Evolutionary conservation across 768 basidiomycete species (phyloP), one percentile per base, ranked within the genome.

Genomic region (Pleurotus platypus): DNA sequence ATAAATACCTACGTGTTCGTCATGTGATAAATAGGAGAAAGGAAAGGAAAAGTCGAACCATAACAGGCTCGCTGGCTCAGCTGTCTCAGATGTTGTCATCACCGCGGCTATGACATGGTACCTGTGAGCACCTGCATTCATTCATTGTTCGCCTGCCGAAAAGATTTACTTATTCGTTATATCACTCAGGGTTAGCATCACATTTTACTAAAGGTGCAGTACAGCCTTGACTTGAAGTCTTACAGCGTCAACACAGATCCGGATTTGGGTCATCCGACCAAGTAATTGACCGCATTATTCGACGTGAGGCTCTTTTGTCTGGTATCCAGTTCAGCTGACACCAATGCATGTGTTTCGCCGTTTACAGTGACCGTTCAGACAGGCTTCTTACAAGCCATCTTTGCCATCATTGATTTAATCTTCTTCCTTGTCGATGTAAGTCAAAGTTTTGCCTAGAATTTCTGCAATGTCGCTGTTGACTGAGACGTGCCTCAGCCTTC

Each of bases 51-150:
- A n/a, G n/a, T n/a, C n/a, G n/a, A n/a, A n/a, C n/a, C n/a, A n/a
- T n/a, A n/a, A n/a, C n/a, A n/a, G n/a, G n/a, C n/a, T n/a, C n/a
- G 72, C 70, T 1, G 68, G 70, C 27, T 75, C 75, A 3, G 69
- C 71, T 8, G 61, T 70, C 8, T 72, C 72, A 5, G 79, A 80
- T 55, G 60, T 77, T 16, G 37, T 72, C 2, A 80, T 81, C 39
- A 78, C 78, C 1, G 54, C 63, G 16, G 70, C 74, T 2, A 64
- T 81, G 12, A 76, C 78, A 4, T 71, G 69, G 70, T 71, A 74
- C 60, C 62, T 81, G 79, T 80, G 46, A 56, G 66, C 64, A 3
- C 12, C 26, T 5, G 4, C 27, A 9, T 5, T 30, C 13, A 5
- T 20, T 20, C 2, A 1, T 2, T 2, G 2, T 20, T 2, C 20